Conservation (phyloP, 495 filamentous ascomycete genomes). For the Aspergillus egyptiacus region DNA sequence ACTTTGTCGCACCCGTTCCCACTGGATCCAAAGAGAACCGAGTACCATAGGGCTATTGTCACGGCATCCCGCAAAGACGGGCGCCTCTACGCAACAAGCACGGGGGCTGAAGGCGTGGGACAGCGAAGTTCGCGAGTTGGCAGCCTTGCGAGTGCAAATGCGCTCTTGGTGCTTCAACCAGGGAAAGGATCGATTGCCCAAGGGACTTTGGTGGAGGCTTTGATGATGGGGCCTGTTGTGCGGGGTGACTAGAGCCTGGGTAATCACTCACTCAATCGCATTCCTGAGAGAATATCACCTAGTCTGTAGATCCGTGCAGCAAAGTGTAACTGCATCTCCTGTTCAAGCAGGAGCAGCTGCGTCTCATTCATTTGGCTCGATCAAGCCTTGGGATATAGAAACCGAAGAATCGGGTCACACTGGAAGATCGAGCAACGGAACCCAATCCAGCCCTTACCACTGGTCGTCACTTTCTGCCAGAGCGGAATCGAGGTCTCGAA, state of each 20-base stretch:
- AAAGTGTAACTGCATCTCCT: too few species aligned
- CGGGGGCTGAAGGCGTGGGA: conserved; percentile 54
- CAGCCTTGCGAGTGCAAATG: conserved; percentile 83
- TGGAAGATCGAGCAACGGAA: too few species aligned
- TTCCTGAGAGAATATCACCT: too few species aligned
- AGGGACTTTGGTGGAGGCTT: conserved; percentile 52
- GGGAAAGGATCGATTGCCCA: conserved; percentile 42
- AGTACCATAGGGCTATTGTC: conserved; percentile 80
- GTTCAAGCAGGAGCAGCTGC: too few species aligned
- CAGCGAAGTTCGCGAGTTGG: conserved; percentile 87
- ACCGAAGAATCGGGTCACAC: too few species aligned
- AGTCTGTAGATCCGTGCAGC: too few species aligned
- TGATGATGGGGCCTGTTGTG: conserved; percentile 53
- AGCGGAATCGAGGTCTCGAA: too few species aligned
- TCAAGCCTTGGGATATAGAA: too few species aligned
- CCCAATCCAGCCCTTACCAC: too few species aligned
- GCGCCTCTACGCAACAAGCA: conserved; percentile 68
- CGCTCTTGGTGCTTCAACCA: conserved; percentile 69
- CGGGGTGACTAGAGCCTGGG: conserved; percentile 25
- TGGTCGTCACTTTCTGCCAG: too few species aligned
- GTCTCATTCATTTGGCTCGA: too few species aligned
- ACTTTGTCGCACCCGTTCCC: conserved; percentile 63
- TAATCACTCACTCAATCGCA: too few species aligned
- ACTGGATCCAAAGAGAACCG: conserved; percentile 66
- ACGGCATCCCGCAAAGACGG: conserved; percentile 57